Conservation (phyloP, 495 filamentous ascomycete species). For the Penicillium nucicola region DNA sequence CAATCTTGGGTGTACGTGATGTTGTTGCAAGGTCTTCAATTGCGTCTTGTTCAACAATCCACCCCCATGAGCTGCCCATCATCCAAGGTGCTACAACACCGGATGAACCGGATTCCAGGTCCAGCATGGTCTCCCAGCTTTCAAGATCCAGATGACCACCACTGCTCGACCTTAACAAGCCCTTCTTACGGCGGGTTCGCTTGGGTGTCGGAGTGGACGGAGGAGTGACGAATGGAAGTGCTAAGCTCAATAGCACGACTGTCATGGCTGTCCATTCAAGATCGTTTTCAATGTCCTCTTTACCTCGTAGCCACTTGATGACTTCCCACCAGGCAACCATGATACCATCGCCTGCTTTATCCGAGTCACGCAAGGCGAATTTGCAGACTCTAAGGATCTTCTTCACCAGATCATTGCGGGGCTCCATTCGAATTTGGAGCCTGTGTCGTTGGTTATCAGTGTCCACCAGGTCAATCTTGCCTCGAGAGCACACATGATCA, state of each 20-base stretch:
- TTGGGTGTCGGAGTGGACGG: slow-evolving; percentile 33
- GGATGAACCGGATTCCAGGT: slow-evolving; percentile 52
- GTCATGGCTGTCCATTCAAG: slow-evolving; percentile 78
- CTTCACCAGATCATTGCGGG: slow-evolving; percentile 56
- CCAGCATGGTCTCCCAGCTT: slow-evolving; percentile 61
- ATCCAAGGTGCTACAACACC: slow-evolving; percentile 63
- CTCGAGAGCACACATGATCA: slow-evolving; percentile 44
- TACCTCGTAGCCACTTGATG: slow-evolving; percentile 61
- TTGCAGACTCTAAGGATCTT: slow-evolving; percentile 59
- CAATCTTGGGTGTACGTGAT: slow-evolving; percentile 19
- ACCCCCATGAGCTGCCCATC: slow-evolving; percentile 65
- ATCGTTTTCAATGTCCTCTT: slow-evolving; percentile 49
- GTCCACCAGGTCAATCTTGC: slow-evolving; percentile 64
- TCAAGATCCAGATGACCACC: slow-evolving; percentile 54
- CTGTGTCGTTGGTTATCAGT: slow-evolving; percentile 58
- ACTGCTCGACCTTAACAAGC: slow-evolving; percentile 57
- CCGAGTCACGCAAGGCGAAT: slow-evolving; percentile 56
- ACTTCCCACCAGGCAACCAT: slow-evolving; percentile 73
- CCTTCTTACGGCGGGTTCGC: slow-evolving; percentile 45
- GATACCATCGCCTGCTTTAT: slow-evolving; percentile 60
- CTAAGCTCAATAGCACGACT: slow-evolving; percentile 65
- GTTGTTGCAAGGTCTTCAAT: slow-evolving; percentile 34
- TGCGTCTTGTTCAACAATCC: slow-evolving; percentile 61
- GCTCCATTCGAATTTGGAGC: slow-evolving; percentile 63
- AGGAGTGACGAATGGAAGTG: slow-evolving; percentile 46